Evolutionary conservation across 108 stramenopile species (phyloP), one percentile per base, ranked within the genome.

Genomic region (Cyclostephanos invisitatus): DNA sequence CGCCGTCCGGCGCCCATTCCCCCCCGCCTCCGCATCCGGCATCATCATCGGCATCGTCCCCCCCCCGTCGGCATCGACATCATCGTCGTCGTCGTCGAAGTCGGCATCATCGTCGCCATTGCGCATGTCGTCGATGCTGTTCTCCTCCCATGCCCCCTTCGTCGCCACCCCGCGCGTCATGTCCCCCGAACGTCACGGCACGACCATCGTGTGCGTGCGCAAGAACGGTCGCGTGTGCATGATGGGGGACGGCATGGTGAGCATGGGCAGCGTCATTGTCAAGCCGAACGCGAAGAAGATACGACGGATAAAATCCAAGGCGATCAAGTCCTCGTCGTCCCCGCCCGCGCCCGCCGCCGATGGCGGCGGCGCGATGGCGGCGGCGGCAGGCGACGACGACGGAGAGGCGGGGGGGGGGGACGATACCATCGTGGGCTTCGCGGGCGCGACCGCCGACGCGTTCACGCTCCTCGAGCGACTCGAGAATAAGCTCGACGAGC

Each of bases 221-320:
- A 96, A 96, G 63, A 89, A 95, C 60, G 98, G 97, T 35, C 91
- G 95, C 50, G 95, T 99, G 57, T 97, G 96, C 62, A 96, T 99
- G 95, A 97, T 98, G 86, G 98, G 97, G n/a, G 98, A 99, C 74
- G 98, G 98, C 25, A 97, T 98, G 90, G 97, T 99, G 54, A 90
- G 89, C 63, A 92, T 94, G 89, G 97, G 98, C 18, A 82, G 70
- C 67, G 70, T 85, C 51, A 90, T 96, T 38, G 96, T 98, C 57
- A 99, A 99, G 82, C 93, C 96, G 28, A 98, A 97, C 67, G 97
- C 96, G 2, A 85, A 78, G 32, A 99, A 99, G 66, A 98, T 99
- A 51, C 91, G 97, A 6, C 71, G 91, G 3, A 82, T 98, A 47
- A 70, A 75, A 28, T 81, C 81, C 25, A 93, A 93, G 67, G 48